Evolutionary conservation across 1,284 basidiomycete genomes (phyloP).

Genomic region (Boletus sp.): DNA sequence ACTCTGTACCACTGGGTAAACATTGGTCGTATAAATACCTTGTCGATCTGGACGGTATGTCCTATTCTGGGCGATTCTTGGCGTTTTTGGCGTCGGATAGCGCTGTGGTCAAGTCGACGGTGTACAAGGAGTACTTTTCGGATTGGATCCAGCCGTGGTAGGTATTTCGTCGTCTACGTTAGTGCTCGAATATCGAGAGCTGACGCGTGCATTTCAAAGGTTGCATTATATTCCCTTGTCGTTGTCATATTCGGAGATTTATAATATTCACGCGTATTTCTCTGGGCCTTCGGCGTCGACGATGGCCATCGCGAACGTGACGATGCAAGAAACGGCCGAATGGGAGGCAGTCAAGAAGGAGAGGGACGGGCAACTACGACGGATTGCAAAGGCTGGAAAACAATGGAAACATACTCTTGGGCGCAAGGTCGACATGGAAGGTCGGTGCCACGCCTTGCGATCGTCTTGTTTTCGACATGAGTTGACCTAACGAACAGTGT

Average conservation of each 20-base stretch:
- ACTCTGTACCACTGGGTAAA: slow-evolving; percentile 75
- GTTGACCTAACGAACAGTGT: slow-evolving; percentile 42
- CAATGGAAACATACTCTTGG: slow-evolving; percentile 85
- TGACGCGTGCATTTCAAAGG: slow-evolving; percentile 43
- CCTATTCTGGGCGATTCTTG: slow-evolving; percentile 89
- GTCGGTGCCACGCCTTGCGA: slow-evolving; percentile 36
- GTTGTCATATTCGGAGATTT: slow-evolving; percentile 81
- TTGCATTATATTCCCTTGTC: slow-evolving; percentile 91
- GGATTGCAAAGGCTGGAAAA: slow-evolving; percentile 84
- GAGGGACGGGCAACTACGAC: slow-evolving; percentile 69
- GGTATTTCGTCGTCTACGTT: slow-evolving; percentile 21
- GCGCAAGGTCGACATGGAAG: slow-evolving; percentile 85
- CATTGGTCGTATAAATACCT: slow-evolving; percentile 94
- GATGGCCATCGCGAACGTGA: slow-evolving; percentile 48
- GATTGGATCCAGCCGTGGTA: slow-evolving; percentile 84
- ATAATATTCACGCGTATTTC: slow-evolving; percentile 89
- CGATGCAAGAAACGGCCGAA: slow-evolving; percentile 19
- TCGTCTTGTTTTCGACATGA: slow-evolving; percentile 4
- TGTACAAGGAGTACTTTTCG: slow-evolving; percentile 86
- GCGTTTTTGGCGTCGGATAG: slow-evolving; percentile 84
- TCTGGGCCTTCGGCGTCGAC: slow-evolving; percentile 71
- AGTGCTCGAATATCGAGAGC: neutral
- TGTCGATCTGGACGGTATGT: slow-evolving; percentile 89
- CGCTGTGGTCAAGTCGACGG: slow-evolving; percentile 83
- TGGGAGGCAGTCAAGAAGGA: slow-evolving; percentile 45